Percentiles rank a stretch among this genome's conserved stretches.
Conservation (phyloP, 2,329 filamentous ascomycete species). For the Aspergillus caelatus region DNA sequence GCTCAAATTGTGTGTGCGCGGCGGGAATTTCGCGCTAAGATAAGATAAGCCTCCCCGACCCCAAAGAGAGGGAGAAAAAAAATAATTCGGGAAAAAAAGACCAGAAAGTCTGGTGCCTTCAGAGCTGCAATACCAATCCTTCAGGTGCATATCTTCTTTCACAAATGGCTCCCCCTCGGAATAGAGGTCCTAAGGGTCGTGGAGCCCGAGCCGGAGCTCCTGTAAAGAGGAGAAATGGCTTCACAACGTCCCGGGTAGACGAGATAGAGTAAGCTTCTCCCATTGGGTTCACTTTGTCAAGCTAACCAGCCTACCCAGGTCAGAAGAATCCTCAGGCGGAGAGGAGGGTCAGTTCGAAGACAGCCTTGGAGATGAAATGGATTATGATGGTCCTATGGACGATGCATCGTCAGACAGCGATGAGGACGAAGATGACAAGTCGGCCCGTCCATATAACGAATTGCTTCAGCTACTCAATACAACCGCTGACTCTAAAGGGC, state of each 20-base stretch:
- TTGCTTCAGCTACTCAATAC: slow-evolving; percentile 59
- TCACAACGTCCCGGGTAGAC: slow-evolving; percentile 42
- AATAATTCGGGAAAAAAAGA: neutral
- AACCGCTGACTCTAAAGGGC: slow-evolving; percentile 43
- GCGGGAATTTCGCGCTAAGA: slow-evolving; percentile 52
- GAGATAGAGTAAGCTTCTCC: slow-evolving; percentile 40
- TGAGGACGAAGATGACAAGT: slow-evolving; percentile 45
- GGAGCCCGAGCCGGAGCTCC: slow-evolving; percentile 34
- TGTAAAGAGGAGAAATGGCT: slow-evolving; percentile 30
- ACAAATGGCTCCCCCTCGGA: slow-evolving; percentile 33
- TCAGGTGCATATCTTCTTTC: neutral
- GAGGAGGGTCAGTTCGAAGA: slow-evolving; percentile 43
- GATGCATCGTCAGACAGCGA: slow-evolving; percentile 45
- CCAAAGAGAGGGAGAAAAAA: slow-evolving; percentile 18
- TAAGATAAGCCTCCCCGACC: slow-evolving; percentile 42
- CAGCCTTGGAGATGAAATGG: slow-evolving; percentile 41
- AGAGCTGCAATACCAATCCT: neutral
- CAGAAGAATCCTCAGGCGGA: slow-evolving; percentile 31
- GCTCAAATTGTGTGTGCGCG: slow-evolving; percentile 45
- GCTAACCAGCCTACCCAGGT: slow-evolving; percentile 24
- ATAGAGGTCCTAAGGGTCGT: slow-evolving; percentile 33
- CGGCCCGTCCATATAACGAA: slow-evolving; percentile 55
- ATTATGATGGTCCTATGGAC: slow-evolving; percentile 43
- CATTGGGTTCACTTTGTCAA: neutral
- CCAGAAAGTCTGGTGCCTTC: neutral